Evolutionary conservation across 1,139 yeast species (phyloP), one percentile per base, ranked within the genome.

Genomic region (Blastobotrys ciferrii): DNA sequence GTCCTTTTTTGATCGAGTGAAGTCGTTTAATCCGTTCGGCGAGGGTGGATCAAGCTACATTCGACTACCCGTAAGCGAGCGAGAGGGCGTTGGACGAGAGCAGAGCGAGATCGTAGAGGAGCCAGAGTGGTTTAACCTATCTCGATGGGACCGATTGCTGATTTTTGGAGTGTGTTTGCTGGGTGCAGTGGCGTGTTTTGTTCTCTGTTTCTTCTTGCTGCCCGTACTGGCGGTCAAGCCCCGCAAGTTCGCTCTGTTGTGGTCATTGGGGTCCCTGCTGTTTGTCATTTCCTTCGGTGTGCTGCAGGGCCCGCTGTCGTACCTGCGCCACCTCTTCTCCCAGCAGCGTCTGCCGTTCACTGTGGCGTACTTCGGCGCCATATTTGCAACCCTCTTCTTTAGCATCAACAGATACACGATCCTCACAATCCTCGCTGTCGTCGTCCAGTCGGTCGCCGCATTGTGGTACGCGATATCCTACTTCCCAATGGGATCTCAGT

Each of bases 401-500:
- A 73, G 81, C 44, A 71, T 80, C 1, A 72, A 81, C 20, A 58
- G 82, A 61, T 83, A 87, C 52, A 84, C 96, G 1, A 63, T 92
- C 12, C 70, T 89, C 49, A 89, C 98, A 0, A 70, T 92, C 30
- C 63, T 89, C 14, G 82, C 89, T 19, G 85, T 95, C 49, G 67
- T 86, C 4, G 69, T 87, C 19, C 97, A 92, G 66, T 72, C 89
- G 15, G 69, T 92, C 53, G 94, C 98, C 1, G 91, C 94, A 9
- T 61, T 87, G 13, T 92, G 94, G 75, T 92, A 92, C 65, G 83
- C 92, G 0, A 75, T 92, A 35, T 87, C 96, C 62, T 92, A 92
- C 66, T 92, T 92, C 74, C 98, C 98, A 28, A 87, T 89, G 71
- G 98, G 98, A 9, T 88, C 95, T 0, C 87, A 87, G 57, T 87